Evolutionary conservation across 352 stramenopile genomes (phyloP).

Genomic region (Blastocystis sp.): DNA sequence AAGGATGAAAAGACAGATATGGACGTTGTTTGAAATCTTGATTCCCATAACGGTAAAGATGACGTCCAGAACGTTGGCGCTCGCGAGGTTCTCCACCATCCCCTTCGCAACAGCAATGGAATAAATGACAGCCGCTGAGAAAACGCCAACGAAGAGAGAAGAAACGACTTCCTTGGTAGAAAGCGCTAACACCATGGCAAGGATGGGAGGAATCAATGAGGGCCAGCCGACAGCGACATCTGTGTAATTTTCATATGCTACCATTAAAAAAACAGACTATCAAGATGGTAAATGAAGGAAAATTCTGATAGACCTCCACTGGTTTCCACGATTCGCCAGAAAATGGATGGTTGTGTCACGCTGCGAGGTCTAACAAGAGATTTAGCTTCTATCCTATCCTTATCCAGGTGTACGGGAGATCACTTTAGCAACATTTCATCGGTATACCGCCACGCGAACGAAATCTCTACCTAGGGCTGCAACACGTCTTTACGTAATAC

Average conservation of each 20-base stretch:
- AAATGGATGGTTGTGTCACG: neutral
- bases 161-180: constrained; percentile 55
- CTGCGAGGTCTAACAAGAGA: neutral
- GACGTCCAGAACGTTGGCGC: constrained; percentile 43
- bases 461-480: constrained; percentile 4
- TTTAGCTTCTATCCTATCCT: constrained; percentile 17
- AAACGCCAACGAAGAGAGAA: constrained; percentile 40
- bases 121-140: constrained; percentile 49
- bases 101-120: constrained; percentile 4
- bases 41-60: constrained; percentile 51
- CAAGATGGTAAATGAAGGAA: neutral
- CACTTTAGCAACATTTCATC: constrained; percentile 27
- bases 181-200: constrained; percentile 49
- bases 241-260: constrained; percentile 9
- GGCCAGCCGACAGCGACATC: constrained; percentile 12
- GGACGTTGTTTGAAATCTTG: constrained; percentile 34
- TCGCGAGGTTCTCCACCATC: neutral
- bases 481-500: constrained; percentile 18
- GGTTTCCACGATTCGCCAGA: constrained; percentile 28
- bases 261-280: neutral
- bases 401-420: neutral
- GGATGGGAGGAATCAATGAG: constrained; percentile 49
- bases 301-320: neutral
- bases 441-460: neutral
- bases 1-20: constrained; percentile 41